Percentiles rank a stretch among this genome's conserved stretches.
Conservation (phyloP, 148 eudicot genomes). For the Fagopyrum tataricum region DNA sequence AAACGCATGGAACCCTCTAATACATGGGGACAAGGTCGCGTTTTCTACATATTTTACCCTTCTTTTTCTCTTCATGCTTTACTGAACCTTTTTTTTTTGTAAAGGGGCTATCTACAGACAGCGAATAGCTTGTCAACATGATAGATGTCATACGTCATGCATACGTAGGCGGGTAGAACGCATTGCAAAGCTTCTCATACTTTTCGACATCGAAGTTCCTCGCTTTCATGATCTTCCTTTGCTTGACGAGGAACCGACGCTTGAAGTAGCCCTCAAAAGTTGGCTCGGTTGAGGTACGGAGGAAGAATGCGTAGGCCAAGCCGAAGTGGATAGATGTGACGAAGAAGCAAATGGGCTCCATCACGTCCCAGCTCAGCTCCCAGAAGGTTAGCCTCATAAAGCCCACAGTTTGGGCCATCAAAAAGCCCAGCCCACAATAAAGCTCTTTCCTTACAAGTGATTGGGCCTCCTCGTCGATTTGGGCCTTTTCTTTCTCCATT, state of each 20-base stretch:
- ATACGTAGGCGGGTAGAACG: constrained; percentile 26
- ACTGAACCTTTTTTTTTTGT: background rate
- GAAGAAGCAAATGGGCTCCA: constrained; percentile 82
- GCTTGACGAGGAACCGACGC: constrained; percentile 46
- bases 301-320: constrained; percentile 48
- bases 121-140: background rate
- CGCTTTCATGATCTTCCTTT: constrained; percentile 39
- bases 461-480: constrained; percentile 40
- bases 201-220: constrained; percentile 35
- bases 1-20: background rate
- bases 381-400: constrained; percentile 78
- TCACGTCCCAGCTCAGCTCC: constrained; percentile 77
- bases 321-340: constrained; percentile 54
- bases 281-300: constrained; percentile 62
- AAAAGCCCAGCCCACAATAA: constrained; percentile 50
- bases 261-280: constrained; percentile 48
- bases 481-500: constrained; percentile 44
- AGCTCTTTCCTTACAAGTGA: constrained; percentile 38
- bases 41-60: background rate
- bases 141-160: too few species aligned
- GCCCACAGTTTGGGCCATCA: constrained; percentile 45
- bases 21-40: background rate
- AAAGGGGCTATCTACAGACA: background rate
- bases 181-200: constrained; percentile 36
- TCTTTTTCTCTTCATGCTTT: background rate